These are phyloP conservation scores for Gossypium arboreum DNA, from an alignment of 345 rosid genomes.

Conservation along the genomic window DNA sequence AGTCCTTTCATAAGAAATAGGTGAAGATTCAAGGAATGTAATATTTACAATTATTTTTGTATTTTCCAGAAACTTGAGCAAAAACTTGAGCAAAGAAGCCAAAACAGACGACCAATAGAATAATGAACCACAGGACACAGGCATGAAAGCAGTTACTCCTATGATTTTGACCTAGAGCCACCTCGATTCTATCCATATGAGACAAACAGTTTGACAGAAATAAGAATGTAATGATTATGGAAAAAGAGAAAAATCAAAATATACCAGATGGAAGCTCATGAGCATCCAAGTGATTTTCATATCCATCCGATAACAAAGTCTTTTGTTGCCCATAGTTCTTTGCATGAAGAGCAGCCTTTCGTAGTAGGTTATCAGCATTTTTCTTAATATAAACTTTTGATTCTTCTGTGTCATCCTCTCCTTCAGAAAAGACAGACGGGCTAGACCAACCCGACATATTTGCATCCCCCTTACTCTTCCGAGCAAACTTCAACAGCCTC, in stretches of 20 bases:
- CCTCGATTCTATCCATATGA: neutral
- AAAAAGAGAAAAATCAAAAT: neutral
- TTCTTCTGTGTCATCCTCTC: constrained; percentile 59
- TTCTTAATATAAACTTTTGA: constrained; percentile 42
- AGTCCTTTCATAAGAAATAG: neutral
- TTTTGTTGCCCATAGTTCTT: constrained; percentile 37
- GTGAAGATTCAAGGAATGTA: neutral
- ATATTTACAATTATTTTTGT: neutral
- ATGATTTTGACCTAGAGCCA: neutral
- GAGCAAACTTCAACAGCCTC: constrained; percentile 62
- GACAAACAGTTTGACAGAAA: neutral
- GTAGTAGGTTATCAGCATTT: constrained; percentile 40
- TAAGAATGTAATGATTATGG: neutral
- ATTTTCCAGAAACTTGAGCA: neutral
- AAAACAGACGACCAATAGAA: neutral
- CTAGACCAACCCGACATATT: constrained; percentile 55
- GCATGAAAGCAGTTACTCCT: neutral
- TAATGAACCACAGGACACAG: neutral
- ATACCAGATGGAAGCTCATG: constrained; percentile 41
- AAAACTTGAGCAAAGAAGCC: neutral
- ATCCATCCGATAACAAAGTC: constrained; percentile 22
- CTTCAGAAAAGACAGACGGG: constrained; percentile 62
- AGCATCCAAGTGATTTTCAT: constrained; percentile 27
- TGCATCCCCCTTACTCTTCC: constrained; percentile 65
- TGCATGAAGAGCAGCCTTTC: constrained; percentile 46